A percentile compares a stretch with the other conserved stretches of the same genome.
phyloP scores from a whole-genome alignment of 2,329 filamentous ascomycete genomes.

The Diplocarpon rosae region DNA sequence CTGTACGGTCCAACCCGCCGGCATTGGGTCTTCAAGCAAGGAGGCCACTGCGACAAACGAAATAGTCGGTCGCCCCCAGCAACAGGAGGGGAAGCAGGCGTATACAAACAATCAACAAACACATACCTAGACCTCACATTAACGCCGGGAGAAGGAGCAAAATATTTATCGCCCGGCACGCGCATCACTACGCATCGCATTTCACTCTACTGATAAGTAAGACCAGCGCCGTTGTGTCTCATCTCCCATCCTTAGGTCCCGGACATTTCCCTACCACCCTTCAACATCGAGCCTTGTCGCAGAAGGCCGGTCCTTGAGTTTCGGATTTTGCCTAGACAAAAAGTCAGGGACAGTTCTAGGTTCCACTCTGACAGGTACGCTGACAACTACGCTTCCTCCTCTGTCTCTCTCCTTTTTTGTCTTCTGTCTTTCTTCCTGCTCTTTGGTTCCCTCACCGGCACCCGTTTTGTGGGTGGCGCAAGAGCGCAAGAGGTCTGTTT shows the following conservation, averaged over 20 bases:
- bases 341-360: neutral
- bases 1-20: neutral
- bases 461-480: neutral
- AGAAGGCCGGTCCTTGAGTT: neutral
- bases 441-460: neutral
- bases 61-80: slow-evolving; percentile 1
- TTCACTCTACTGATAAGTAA: no score
- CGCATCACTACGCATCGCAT: no score
- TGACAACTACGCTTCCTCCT: neutral
- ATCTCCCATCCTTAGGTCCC: no score
- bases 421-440: no score
- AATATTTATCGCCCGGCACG: neutral
- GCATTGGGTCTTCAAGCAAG: neutral
- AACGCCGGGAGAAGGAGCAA: neutral
- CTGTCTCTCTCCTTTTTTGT: no score
- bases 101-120: neutral
- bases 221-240: no score
- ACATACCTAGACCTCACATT: no score
- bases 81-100: neutral
- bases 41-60: neutral
- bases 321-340: neutral
- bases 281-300: neutral
- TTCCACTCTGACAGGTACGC: neutral
- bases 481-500: neutral
- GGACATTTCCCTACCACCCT: neutral